These are phyloP conservation scores for Beauveria pseudobassiana DNA, from an alignment of 2,329 filamentous ascomycete genomes.

Conservation along the genomic window DNA sequence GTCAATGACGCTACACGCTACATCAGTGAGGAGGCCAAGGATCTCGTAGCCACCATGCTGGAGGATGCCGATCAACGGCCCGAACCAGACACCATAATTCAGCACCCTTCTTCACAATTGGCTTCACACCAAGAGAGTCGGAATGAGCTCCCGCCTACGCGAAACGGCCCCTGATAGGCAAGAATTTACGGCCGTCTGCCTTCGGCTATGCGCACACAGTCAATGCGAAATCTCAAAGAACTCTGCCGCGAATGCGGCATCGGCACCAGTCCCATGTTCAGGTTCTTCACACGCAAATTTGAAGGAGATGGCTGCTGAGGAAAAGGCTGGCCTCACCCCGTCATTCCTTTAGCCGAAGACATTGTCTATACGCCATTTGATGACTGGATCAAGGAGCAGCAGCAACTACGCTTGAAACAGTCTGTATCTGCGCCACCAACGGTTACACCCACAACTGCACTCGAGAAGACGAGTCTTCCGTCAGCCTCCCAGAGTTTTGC, in stretches of 20 bases:
- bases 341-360: conserved; percentile 53
- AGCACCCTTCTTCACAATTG: conserved; percentile 72
- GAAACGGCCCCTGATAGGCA: conserved; percentile 49
- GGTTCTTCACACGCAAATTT: conserved; percentile 47
- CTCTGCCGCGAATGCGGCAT: conserved; percentile 53
- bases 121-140: conserved; percentile 58
- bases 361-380: conserved; percentile 60
- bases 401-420: conserved; percentile 27
- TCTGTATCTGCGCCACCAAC: conserved; percentile 22
- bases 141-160: conserved; percentile 53
- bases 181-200: conserved; percentile 49
- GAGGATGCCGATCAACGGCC: conserved; percentile 69
- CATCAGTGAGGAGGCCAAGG: conserved; percentile 68
- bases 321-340: conserved; percentile 56
- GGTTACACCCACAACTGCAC: conserved; percentile 16
- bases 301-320: conserved; percentile 62
- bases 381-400: conserved; percentile 50
- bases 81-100: conserved; percentile 68
- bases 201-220: conserved; percentile 36
- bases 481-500: conserved; percentile 56
- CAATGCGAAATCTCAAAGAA: conserved; percentile 45
- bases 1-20: conserved; percentile 58
- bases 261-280: conserved; percentile 45
- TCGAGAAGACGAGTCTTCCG: conserved; percentile 34
- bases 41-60: conserved; percentile 68